These are phyloP conservation scores for Pulchroboletus neoregius DNA, from an alignment of 1,284 basidiomycete genomes.

Conservation along the genomic window DNA sequence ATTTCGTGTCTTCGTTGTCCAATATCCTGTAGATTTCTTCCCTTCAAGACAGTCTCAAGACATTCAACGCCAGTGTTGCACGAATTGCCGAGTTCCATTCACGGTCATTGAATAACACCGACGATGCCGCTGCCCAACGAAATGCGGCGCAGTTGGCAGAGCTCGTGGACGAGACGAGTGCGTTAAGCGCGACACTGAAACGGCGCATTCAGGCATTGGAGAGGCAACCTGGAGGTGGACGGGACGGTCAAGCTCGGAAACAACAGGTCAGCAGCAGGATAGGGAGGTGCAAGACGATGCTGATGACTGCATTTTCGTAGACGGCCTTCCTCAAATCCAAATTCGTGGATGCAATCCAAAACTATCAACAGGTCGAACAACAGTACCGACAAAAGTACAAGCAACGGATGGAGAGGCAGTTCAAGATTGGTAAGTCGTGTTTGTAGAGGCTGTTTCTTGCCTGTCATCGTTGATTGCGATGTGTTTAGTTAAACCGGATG, in stretches of 20 bases:
- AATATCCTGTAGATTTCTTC: conserved; percentile 54
- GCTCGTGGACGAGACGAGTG: conserved; percentile 75
- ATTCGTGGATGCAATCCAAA: conserved; percentile 83
- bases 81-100: conserved; percentile 71
- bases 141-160: conserved; percentile 66
- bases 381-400: conserved; percentile 91
- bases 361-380: conserved; percentile 89
- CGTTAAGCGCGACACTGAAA: conserved; percentile 71
- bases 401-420: conserved; percentile 93
- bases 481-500: conserved; percentile 86
- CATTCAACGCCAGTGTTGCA: conserved; percentile 67
- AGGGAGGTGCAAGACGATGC: not conserved
- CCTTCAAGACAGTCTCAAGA: conserved; percentile 66
- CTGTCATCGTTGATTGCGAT: conserved; percentile 3
- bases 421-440: conserved; percentile 73
- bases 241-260: conserved; percentile 79
- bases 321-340: conserved; percentile 75
- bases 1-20: not conserved
- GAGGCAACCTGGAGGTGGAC: conserved; percentile 63
- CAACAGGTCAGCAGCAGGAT: conserved; percentile 59
- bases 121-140: conserved; percentile 62
- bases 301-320: conserved; percentile 34
- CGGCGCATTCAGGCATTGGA: conserved; percentile 77
- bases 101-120: conserved; percentile 74
- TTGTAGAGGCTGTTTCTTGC: not conserved